Conservation (phyloP, 1,139 yeast species). For the Sporopachydermia cereana region DNA sequence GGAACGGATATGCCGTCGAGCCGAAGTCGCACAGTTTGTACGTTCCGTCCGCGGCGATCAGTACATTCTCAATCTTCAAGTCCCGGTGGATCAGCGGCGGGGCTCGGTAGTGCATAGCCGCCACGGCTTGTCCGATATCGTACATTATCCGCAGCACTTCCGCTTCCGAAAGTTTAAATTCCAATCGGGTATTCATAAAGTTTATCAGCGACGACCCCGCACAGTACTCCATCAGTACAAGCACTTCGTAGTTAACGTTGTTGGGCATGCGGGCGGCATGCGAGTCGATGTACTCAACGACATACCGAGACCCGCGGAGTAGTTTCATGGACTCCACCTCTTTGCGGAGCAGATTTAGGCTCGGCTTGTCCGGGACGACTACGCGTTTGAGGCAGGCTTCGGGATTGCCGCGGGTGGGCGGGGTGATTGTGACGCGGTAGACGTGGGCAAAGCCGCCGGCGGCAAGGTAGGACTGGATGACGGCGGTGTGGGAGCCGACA, state of each 20-base stretch:
- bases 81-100: slow-evolving; percentile 88
- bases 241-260: slow-evolving; percentile 63
- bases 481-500: slow-evolving; percentile 54
- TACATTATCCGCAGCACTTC: slow-evolving; percentile 77
- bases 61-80: slow-evolving; percentile 88
- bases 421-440: slow-evolving; percentile 49
- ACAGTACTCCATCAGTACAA: slow-evolving; percentile 87
- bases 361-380: slow-evolving; percentile 62
- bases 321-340: slow-evolving; percentile 85
- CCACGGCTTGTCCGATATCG: slow-evolving; percentile 73
- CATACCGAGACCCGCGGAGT: slow-evolving; percentile 60
- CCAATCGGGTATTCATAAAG: slow-evolving; percentile 84
- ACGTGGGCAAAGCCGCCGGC: slow-evolving; percentile 71
- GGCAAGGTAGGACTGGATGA: slow-evolving; percentile 48
- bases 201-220: slow-evolving; percentile 59
- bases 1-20: slow-evolving; percentile 61
- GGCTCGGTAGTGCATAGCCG: slow-evolving; percentile 74
- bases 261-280: slow-evolving; percentile 68
- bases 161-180: slow-evolving; percentile 66
- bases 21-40: slow-evolving; percentile 93
- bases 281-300: slow-evolving; percentile 86
- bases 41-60: slow-evolving; percentile 58
- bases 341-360: slow-evolving; percentile 52
- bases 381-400: slow-evolving; percentile 61
- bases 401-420: slow-evolving; percentile 24